These are phyloP conservation scores for Aspergillus tamarii DNA, from an alignment of 2,329 filamentous ascomycete species.

Conservation along the genomic window DNA sequence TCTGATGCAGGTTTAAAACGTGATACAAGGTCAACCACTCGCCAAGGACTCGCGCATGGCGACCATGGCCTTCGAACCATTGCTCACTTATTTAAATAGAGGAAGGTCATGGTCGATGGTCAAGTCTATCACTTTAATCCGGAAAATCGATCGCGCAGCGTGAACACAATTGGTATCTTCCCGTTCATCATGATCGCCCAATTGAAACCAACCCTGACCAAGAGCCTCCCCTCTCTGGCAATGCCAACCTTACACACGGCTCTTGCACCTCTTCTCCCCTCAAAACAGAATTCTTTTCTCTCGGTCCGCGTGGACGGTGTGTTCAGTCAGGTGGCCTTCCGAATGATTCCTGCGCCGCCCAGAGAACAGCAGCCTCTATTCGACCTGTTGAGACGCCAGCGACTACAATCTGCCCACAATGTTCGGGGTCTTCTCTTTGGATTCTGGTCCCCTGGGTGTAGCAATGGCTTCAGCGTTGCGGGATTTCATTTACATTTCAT, in stretches of 20 bases:
- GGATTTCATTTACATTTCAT: constrained; percentile 50
- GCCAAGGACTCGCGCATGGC: constrained; percentile 41
- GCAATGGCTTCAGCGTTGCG: constrained; percentile 46
- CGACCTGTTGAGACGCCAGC: constrained; percentile 30
- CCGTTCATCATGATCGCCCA: constrained; percentile 42
- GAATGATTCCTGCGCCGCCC: constrained; percentile 9
- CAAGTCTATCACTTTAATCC: constrained; percentile 47
- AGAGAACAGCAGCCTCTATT: constrained; percentile 5
- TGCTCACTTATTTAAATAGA: constrained; percentile 42
- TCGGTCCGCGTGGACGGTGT: constrained; percentile 8
- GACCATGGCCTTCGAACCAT: constrained; percentile 52
- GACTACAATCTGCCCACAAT: constrained; percentile 35
- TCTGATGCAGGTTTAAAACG: constrained; percentile 48
- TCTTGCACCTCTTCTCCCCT: constrained; percentile 13
- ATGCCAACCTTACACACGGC: constrained; percentile 6
- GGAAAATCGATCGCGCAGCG: constrained; percentile 38
- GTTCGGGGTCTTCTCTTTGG: constrained; percentile 47
- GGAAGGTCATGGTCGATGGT: constrained; percentile 49
- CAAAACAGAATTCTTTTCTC: constrained; percentile 15
- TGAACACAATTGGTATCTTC: constrained; percentile 38
- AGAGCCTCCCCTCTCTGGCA: not conserved
- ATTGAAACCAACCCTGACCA: constrained; percentile 31
- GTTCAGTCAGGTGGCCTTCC: constrained; percentile 10
- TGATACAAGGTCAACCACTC: constrained; percentile 41
- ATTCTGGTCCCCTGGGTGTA: constrained; percentile 44